Conservation (phyloP, 2,329 filamentous ascomycete species). For the Neonectria ditissima region DNA sequence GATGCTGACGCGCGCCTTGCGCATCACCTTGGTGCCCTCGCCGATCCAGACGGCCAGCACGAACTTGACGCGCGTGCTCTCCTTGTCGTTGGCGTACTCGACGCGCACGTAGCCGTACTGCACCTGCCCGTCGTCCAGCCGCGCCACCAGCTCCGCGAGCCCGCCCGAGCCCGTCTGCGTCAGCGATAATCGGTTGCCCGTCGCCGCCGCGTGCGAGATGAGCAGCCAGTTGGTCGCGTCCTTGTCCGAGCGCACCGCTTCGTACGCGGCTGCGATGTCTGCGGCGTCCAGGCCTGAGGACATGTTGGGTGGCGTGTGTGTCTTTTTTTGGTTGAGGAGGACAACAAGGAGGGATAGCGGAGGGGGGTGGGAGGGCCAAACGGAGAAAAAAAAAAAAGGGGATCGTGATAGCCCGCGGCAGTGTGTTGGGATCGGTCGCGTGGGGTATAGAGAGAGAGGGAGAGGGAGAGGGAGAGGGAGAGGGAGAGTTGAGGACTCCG, state of each 20-base stretch:
- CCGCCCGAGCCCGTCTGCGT: constrained; percentile 70
- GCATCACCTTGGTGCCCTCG: constrained; percentile 73
- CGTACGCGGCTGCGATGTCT: constrained; percentile 73
- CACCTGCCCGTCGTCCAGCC: constrained; percentile 69
- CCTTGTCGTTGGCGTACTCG: constrained; percentile 78
- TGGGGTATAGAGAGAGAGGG: background rate
- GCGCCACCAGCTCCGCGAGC: constrained; percentile 66
- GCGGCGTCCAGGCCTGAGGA: constrained; percentile 67
- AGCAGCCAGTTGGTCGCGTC: constrained; percentile 75
- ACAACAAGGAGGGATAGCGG: too few relatives aligned
- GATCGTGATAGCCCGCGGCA: background rate
- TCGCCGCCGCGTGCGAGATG: constrained; percentile 68
- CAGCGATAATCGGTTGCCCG: constrained; percentile 68
- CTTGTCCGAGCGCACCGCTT: constrained; percentile 75
- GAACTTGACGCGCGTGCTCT: constrained; percentile 77
- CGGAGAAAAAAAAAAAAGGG: background rate
- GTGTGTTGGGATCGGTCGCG: background rate
- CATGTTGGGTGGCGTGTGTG: too few relatives aligned
- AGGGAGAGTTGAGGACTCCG: background rate
- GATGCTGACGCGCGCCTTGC: constrained; percentile 75
- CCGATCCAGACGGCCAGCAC: constrained; percentile 77
- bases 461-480: too few relatives aligned
- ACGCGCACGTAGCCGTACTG: constrained; percentile 75
- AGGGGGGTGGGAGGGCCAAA: too few relatives aligned
- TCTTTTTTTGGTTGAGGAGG: too few relatives aligned